A percentile compares a stretch with the other conserved stretches of the same genome.
Conservation (phyloP, 78 protist genomes). For the Anaeramoeba flamelloides region DNA sequence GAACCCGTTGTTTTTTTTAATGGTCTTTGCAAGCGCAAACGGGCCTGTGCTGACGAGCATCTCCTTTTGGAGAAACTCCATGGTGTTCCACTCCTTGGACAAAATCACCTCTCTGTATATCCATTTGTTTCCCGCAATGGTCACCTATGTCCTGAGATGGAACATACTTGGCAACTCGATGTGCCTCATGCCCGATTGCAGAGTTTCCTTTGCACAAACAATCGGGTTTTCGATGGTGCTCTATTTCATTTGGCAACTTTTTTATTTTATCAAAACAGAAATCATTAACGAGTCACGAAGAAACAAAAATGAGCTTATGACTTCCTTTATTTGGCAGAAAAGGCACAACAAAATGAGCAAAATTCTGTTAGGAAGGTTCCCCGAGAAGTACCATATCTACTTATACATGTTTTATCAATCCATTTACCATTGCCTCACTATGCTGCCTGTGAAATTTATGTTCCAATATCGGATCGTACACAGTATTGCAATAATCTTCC, state of each 20-base stretch:
- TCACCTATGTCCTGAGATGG: no score
- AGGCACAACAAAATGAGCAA: no score
- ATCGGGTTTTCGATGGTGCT: background rate
- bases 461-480: no score
- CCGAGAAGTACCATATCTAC: no score
- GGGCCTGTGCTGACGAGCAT: slow-evolving; percentile 28
- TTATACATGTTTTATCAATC: no score
- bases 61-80: slow-evolving; percentile 9
- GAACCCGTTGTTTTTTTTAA: background rate
- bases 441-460: no score
- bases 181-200: no score
- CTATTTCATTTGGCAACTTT: background rate
- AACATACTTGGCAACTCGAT: no score
- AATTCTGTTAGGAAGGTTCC: no score
- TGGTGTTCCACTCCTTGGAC: slow-evolving; percentile 17
- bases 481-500: no score
- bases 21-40: slow-evolving; percentile 17
- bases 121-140: slow-evolving; percentile 8
- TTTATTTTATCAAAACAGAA: background rate
- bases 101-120: slow-evolving; percentile 19
- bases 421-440: no score
- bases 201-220: background rate
- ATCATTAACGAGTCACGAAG: background rate
- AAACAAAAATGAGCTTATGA: slow-evolving; percentile 1
- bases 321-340: no score